phyloP scores from a whole-genome alignment of 1,139 yeast species.

The Pichia sp. region DNA sequence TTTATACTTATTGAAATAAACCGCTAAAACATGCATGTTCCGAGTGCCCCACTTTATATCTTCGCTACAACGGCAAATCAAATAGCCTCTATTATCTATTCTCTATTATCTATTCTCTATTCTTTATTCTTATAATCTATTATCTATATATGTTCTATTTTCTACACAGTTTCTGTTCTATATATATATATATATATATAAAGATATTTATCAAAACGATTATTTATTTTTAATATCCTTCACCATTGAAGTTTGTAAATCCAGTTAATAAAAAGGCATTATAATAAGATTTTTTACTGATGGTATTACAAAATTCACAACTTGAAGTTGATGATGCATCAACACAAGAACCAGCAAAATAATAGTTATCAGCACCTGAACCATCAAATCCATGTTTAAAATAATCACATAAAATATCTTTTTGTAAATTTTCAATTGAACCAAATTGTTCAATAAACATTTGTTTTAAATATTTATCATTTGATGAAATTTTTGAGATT shows the following conservation, averaged over 20 bases:
- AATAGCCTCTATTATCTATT: background rate
- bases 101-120: too few relatives aligned
- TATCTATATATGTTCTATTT: too few relatives aligned
- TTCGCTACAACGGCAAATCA: slow-evolving; percentile 4
- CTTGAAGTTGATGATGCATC: slow-evolving; percentile 74
- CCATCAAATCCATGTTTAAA: slow-evolving; percentile 73
- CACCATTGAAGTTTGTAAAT: slow-evolving; percentile 73
- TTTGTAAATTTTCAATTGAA: slow-evolving; percentile 42
- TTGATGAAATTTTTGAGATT: slow-evolving; percentile 40
- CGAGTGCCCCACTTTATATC: background rate
- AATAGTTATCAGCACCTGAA: slow-evolving; percentile 72
- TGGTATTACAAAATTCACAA: slow-evolving; percentile 72
- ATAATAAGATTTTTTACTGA: slow-evolving; percentile 56
- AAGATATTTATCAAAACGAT: too few relatives aligned
- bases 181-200: background rate
- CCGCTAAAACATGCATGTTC: too few relatives aligned
- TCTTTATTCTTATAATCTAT: background rate
- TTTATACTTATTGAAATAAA: too few relatives aligned
- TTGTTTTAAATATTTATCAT: slow-evolving; percentile 40
- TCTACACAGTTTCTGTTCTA: background rate
- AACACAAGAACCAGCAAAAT: slow-evolving; percentile 73
- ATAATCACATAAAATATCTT: slow-evolving; percentile 55
- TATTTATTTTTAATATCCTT: slow-evolving; percentile 36
- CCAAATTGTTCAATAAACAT: slow-evolving; percentile 55
- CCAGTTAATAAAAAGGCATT: slow-evolving; percentile 61